Percentiles rank a stretch among this genome's conserved stretches.
Conservation (phyloP, 2,329 filamentous ascomycete genomes). For the Neofusicoccum cordaticola region DNA sequence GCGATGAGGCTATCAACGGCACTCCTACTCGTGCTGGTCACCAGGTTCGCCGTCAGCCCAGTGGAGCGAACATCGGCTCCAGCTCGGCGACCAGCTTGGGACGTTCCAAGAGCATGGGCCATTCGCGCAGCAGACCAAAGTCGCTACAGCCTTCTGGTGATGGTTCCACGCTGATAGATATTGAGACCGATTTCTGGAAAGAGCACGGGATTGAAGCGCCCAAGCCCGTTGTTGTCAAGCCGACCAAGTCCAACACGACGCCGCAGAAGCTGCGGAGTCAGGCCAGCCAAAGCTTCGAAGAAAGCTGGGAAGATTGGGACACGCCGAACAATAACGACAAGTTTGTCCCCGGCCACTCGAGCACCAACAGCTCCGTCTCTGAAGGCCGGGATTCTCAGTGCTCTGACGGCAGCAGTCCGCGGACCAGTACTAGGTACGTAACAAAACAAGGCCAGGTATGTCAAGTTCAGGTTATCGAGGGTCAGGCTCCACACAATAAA, state of each 20-base stretch:
- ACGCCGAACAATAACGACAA: conserved; percentile 2
- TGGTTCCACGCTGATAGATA: conserved; percentile 30
- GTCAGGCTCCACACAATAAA: not conserved
- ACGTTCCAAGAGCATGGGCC: conserved; percentile 5
- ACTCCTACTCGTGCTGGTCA: not conserved
- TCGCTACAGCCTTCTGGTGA: conserved; percentile 18
- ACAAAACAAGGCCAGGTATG: conserved; percentile 18
- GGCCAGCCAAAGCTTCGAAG: conserved; percentile 46
- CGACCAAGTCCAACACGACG: conserved; percentile 38
- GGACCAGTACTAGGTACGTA: conserved; percentile 54
- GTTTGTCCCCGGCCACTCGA: conserved; percentile 40
- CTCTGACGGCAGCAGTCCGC: conserved; percentile 46
- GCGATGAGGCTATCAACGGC: conserved; percentile 78
- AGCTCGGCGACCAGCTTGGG: not conserved
- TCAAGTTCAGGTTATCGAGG: conserved; percentile 15
- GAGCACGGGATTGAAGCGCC: conserved; percentile 37
- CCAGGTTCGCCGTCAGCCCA: conserved; percentile 7
- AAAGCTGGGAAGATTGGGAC: conserved; percentile 57
- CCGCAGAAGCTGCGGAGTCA: conserved; percentile 38
- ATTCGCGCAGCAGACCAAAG: not conserved
- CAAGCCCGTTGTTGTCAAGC: conserved; percentile 27
- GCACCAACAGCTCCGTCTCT: conserved; percentile 46
- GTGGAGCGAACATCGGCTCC: conserved; percentile 2
- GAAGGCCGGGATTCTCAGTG: conserved; percentile 45
- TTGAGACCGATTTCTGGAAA: conserved; percentile 44